Percentiles rank a stretch among this genome's conserved stretches.
These are phyloP conservation scores for Ocimum tenuiflorum DNA, from an alignment of 257 asterid genomes.

Conservation along the genomic window DNA sequence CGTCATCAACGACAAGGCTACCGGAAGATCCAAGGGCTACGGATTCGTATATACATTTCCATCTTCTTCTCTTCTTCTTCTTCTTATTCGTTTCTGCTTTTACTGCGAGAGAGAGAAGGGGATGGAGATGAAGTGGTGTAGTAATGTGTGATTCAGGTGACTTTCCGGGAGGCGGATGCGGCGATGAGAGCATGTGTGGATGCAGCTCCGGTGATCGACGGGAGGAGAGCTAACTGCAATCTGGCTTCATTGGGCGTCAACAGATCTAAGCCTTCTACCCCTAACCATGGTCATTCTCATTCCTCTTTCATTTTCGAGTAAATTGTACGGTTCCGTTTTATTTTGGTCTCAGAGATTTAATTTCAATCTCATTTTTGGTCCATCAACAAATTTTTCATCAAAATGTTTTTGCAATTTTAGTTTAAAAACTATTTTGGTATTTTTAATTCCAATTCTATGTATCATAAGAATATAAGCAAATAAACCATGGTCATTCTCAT, in stretches of 20 bases:
- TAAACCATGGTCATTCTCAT: no score
- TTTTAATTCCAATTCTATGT: no score
- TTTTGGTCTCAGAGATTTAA: no score
- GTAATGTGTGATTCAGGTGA: constrained; percentile 39
- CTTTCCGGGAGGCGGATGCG: constrained; percentile 84
- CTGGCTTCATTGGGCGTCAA: constrained; percentile 95
- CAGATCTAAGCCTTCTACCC: constrained; percentile 90
- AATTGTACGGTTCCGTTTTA: background rate
- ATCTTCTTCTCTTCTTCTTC: background rate
- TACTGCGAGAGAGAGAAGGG: background rate
- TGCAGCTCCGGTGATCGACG: constrained; percentile 92
- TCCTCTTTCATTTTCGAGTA: no score
- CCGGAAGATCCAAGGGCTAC: constrained; percentile 97
- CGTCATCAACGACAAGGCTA: constrained; percentile 82
- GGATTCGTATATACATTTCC: constrained; percentile 61
- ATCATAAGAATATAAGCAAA: no score
- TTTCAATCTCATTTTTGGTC: no score
- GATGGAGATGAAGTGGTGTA: background rate
- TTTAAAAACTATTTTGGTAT: no score
- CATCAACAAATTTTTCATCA: no score
- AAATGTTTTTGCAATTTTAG: no score
- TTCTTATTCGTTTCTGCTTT: background rate
- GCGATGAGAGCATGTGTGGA: constrained; percentile 95
- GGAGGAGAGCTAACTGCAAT: constrained; percentile 96
- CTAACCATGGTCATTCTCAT: constrained; percentile 46